Evolutionary conservation across 2,329 filamentous ascomycete genomes (phyloP).

Genomic region (Alternaria triticimaculans): DNA sequence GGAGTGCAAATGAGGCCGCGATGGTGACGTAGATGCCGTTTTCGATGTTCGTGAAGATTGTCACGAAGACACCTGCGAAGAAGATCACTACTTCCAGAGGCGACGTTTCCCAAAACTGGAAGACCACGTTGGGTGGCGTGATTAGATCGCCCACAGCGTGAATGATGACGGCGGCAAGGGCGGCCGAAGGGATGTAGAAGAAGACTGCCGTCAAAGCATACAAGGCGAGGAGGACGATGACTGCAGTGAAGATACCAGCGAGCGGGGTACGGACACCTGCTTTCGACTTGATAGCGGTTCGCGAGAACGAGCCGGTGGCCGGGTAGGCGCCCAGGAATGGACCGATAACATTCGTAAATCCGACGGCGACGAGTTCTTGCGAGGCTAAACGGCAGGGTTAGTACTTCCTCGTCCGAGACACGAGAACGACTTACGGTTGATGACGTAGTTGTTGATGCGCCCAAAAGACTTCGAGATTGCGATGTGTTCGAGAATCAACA

Average conservation of each 20-base stretch:
- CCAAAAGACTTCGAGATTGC: slow-evolving; percentile 98
- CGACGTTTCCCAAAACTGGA: slow-evolving; percentile 94
- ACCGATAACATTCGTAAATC: slow-evolving; percentile 84
- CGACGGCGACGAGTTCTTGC: slow-evolving; percentile 94
- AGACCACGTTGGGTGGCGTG: slow-evolving; percentile 87
- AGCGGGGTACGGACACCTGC: slow-evolving; percentile 92
- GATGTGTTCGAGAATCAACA: slow-evolving; percentile 96
- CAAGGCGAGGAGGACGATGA: slow-evolving; percentile 86
- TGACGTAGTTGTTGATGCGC: slow-evolving; percentile 92
- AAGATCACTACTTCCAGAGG: slow-evolving; percentile 92
- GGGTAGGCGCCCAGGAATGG: slow-evolving; percentile 92
- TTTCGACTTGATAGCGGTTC: slow-evolving; percentile 97
- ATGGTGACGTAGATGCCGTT: slow-evolving; percentile 92
- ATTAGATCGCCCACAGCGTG: slow-evolving; percentile 94
- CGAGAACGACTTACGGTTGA: slow-evolving; percentile 63
- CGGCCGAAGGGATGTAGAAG: slow-evolving; percentile 87
- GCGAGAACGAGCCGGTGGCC: slow-evolving; percentile 92
- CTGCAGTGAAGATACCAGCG: slow-evolving; percentile 84
- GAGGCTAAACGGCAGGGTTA: slow-evolving; percentile 59
- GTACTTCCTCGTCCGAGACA: neutral
- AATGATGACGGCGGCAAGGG: slow-evolving; percentile 88
- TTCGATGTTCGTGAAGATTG: slow-evolving; percentile 87
- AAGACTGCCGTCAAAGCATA: slow-evolving; percentile 89
- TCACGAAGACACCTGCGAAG: slow-evolving; percentile 89
- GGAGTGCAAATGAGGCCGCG: slow-evolving; percentile 73